Evolutionary conservation across 2,329 filamentous ascomycete species (phyloP), one percentile per base, ranked within the genome.

Genomic region (Diaporthe sp.): DNA sequence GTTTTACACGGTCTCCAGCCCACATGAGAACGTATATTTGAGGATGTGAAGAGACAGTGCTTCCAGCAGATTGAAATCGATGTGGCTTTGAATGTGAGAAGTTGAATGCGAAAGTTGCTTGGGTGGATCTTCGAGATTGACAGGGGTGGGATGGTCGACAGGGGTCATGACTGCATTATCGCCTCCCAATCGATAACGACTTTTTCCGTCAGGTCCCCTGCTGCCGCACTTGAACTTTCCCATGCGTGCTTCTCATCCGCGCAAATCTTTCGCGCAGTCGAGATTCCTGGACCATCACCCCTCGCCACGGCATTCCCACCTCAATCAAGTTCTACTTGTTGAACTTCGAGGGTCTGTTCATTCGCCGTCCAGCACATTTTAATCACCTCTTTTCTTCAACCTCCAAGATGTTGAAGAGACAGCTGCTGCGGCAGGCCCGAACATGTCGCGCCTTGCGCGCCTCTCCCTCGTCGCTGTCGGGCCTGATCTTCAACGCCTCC

Each of bases 391-490:
- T 30, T 19, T 30, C 50, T 35, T 58, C n/a, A 55, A 52, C 22
- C 45, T 45, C 42, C 42, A 76, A 75, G 15, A 76, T 76, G 75
- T 71, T 76, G 66, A 75, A 75, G 75, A 73, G 75, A 67, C 71
- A 75, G 66, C 71, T 76, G 40, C 66, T 75, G 58, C 74, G 71
- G 25, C 75, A 76, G 52, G 75, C 71, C 71, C 67, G 74, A 38
- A 69, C 60, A n/a, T 75, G 73, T 60, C 71, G 75, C 58, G 73
- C 45, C 40, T 35, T 74, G 71, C 75, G 75, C 54, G 74, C 71
- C 55, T 35, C 74, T 45, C 47, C 73, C 73, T 61, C 75, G 7
- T 66, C 74, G 25, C 54, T 76, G 35, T 70, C 70, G 42, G 40
- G 61, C 50, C 47, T 76, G 25, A 40, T 54, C 47, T 54, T 55